Evolutionary conservation across 2,329 filamentous ascomycete genomes (phyloP), one percentile per base, ranked within the genome.

Genomic region (Phialocephala subalpina): DNA sequence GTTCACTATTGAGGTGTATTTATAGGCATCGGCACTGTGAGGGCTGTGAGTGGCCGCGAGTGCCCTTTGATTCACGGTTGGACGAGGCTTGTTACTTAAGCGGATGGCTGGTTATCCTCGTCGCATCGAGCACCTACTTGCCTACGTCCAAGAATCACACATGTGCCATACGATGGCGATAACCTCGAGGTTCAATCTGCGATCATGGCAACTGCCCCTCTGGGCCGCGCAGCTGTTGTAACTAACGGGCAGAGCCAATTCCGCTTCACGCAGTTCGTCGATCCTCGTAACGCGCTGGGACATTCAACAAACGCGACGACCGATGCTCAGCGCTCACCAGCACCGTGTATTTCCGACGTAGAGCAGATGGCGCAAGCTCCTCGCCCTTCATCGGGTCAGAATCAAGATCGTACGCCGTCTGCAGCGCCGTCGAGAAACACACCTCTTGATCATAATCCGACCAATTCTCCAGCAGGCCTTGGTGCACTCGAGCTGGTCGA

Each of bases 401-500:
- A 68, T 53, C 53, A 66, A 55, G 68, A 73, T 25, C 63, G 66
- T 22, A 61, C 62, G 6, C 49, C 71, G 42, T 67, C 72, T 36
- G 56, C 62, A 18, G 69, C 63, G 20, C 69, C 72, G 35, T 58
- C 70, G 45, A 68, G 70, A 60, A 40, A 63, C 16, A 60, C 65
- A n/a, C 61, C 66, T 40, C 69, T 69, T 35, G 68, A 70, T 45
- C 67, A 65, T 47, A 67, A 66, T 58, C 67, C 68, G 33, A 29
- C 65, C 61, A 67, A 69, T 65, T 65, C 72, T 29, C 69, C 71
- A 20, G 62, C 64, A 22, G 78, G 77, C 69, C 84, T 84, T 74
- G 80, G 81, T 73, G 80, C 78, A 74, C 82, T 86, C 71, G 87
- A 90, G 75, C 85, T 87, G 74, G 82, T 81, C 63, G 82, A 85